A percentile compares a stretch with the other conserved stretches of the same genome.
Conservation (phyloP, 176 grass and related monocot genomes). For the Aegilops sharonensis region DNA sequence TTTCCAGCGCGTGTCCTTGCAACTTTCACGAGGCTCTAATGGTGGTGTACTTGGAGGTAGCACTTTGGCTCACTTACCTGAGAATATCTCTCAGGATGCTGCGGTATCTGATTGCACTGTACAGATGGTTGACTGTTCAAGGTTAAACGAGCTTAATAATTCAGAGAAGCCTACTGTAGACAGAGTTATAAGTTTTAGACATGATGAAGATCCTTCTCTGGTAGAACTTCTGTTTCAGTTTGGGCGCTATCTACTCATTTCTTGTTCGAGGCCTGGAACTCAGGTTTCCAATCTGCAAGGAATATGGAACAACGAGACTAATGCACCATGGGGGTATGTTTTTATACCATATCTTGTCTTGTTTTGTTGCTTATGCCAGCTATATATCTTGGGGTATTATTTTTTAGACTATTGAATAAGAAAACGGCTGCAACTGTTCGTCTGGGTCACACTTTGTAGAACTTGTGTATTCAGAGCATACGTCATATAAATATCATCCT, state of each 20-base stretch:
- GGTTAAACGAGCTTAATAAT: neutral
- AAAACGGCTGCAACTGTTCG: neutral
- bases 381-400: neutral
- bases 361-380: neutral
- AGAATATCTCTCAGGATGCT: constrained; percentile 25
- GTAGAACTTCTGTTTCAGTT: constrained; percentile 90
- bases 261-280: constrained; percentile 83
- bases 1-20: constrained; percentile 74
- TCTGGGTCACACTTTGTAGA: neutral
- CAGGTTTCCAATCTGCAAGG: constrained; percentile 88
- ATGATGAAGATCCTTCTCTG: constrained; percentile 82
- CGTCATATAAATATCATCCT: neutral
- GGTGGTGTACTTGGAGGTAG: constrained; percentile 20
- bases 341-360: constrained; percentile 30
- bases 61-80: constrained; percentile 7
- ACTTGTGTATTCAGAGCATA: neutral
- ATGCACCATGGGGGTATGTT: constrained; percentile 77
- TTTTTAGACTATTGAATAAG: too few species aligned
- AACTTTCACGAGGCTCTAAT: constrained; percentile 55
- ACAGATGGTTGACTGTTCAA: neutral
- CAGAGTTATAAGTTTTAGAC: constrained; percentile 67
- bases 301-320: constrained; percentile 76
- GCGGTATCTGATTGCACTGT: constrained; percentile 4
- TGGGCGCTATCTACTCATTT: constrained; percentile 91
- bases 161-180: constrained; percentile 58